Conservation (phyloP, 2,329 filamentous ascomycete genomes). For the Verticillium zaregamsianum region DNA sequence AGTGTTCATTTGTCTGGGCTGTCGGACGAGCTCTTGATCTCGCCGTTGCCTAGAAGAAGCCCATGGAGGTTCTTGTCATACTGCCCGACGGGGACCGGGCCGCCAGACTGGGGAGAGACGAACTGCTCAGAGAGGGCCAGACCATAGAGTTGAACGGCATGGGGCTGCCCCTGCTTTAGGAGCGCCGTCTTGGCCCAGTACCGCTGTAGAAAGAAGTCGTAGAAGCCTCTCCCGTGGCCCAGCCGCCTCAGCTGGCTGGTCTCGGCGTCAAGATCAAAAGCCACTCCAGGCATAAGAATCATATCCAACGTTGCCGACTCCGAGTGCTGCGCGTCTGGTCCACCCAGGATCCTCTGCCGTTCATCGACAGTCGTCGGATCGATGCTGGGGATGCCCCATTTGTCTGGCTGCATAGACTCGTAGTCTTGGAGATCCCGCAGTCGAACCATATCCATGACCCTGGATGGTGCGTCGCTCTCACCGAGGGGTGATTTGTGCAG, state of each 20-base stretch:
- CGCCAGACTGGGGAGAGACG: conserved; percentile 51
- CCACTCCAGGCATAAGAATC: conserved; percentile 88
- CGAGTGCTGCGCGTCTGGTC: conserved; percentile 40
- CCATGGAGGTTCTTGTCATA: conserved; percentile 80
- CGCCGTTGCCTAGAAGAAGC: conserved; percentile 67
- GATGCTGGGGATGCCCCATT: conserved; percentile 93
- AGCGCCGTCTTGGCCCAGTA: conserved; percentile 50
- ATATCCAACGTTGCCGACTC: conserved; percentile 63
- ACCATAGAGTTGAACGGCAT: conserved; percentile 58
- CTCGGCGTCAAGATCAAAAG: conserved; percentile 66
- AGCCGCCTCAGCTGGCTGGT: conserved; percentile 63
- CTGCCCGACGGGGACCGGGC: conserved; percentile 67
- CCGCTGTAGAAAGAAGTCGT: conserved; percentile 84
- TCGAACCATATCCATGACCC: conserved; percentile 93
- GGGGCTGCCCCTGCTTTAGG: conserved; percentile 26
- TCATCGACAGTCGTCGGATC: conserved; percentile 57
- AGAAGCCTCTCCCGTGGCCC: conserved; percentile 95
- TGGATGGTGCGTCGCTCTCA: conserved; percentile 48
- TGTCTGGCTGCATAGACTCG: conserved; percentile 69
- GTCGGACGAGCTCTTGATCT: conserved; percentile 36
- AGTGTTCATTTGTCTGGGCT: neutral
- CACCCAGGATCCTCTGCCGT: conserved; percentile 71
- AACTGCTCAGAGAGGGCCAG: conserved; percentile 85
- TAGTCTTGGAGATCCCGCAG: conserved; percentile 73
- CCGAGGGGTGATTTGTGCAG: conserved; percentile 59